Evolutionary conservation across 1,139 yeast species (phyloP), one percentile per base, ranked within the genome.

Genomic region (Scheffersomyces lignicola): DNA sequence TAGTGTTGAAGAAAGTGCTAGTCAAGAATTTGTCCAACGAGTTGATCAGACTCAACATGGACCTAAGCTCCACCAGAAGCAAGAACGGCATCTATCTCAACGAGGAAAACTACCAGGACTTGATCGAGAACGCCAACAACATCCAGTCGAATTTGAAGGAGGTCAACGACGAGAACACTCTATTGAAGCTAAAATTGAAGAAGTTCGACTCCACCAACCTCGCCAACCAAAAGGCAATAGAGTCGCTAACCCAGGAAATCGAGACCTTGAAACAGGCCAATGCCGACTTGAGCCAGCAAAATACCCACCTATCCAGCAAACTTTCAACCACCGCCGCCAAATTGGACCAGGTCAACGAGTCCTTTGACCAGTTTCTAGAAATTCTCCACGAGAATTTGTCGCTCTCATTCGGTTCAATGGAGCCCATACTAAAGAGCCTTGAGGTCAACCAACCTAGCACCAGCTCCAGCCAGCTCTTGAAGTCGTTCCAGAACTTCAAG

Each of bases 11-110:
- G 48, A 70, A 73, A 32, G 85, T 78, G 2, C 56, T 81, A 17
- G 67, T 83, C 15, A 76, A 73, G 43, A 82, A 76, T 40, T 61
- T 82, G 31, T 70, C 81, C 1, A 62, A 62, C 11, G 87, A 81
- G 45, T 60, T 81, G n/a, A 64, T 76, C 5, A 73, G 69, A 45
- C 52, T 78, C 11, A 74, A 73, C 41, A 61, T 74, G 15, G 89
- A 87, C 49, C 62, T 85, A 37, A 53, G 65, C 30, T 83, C 90
- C 0, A 72, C 88, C 0, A 67, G 83, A 42, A 60, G 64, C 10
- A 81, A 75, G 49, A 83, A 79, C 47, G 89, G 89, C 2, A 69
- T 82, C 11, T 80, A 65, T 52, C 56, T 83, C 69, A 78, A 78
- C 45, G 78, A 77, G 32, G 69, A 62, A 6, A 80, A 80, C 48